Evolutionary conservation across 768 basidiomycete species (phyloP).

Genomic region (Tulasnella sp.): DNA sequence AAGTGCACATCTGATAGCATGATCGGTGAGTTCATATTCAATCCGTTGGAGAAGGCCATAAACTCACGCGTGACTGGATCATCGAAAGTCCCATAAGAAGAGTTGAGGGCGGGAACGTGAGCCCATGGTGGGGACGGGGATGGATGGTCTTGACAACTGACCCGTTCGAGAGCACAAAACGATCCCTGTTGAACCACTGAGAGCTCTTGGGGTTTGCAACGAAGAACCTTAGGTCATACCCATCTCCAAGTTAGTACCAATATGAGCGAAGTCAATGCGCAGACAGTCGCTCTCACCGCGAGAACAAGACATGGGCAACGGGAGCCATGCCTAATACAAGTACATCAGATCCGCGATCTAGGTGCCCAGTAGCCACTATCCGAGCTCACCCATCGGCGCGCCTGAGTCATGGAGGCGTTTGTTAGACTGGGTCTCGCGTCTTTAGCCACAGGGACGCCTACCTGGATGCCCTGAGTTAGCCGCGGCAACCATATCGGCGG

Average conservation of each 20-base stretch:
- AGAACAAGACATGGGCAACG: slow-evolving; percentile 67
- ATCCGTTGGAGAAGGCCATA: neutral
- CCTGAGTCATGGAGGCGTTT: slow-evolving; percentile 34
- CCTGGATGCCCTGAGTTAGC: slow-evolving; percentile 94
- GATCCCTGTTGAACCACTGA: slow-evolving; percentile 93
- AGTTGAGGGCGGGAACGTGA: slow-evolving; percentile 13
- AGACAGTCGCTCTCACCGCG: slow-evolving; percentile 44
- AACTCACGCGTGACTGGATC: slow-evolving; percentile 60
- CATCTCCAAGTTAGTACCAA: neutral
- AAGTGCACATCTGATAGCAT: slow-evolving; percentile 63
- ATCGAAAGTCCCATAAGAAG: neutral
- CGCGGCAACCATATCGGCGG: slow-evolving; percentile 66
- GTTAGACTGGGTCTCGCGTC: neutral
- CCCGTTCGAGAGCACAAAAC: slow-evolving; percentile 95
- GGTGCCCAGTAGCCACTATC: neutral
- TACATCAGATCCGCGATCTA: neutral
- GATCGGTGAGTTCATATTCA: slow-evolving; percentile 11
- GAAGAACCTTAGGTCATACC: slow-evolving; percentile 50
- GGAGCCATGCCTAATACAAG: slow-evolving; percentile 48
- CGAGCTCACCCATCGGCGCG: slow-evolving; percentile 66
- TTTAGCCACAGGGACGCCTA: slow-evolving; percentile 23
- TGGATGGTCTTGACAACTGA: slow-evolving; percentile 36
- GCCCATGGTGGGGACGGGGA: neutral
- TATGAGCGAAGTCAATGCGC: neutral
- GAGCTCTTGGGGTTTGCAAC: slow-evolving; percentile 81